These are phyloP conservation scores for Pichia deserticola DNA, from an alignment of 805 yeast species.

Conservation along the genomic window DNA sequence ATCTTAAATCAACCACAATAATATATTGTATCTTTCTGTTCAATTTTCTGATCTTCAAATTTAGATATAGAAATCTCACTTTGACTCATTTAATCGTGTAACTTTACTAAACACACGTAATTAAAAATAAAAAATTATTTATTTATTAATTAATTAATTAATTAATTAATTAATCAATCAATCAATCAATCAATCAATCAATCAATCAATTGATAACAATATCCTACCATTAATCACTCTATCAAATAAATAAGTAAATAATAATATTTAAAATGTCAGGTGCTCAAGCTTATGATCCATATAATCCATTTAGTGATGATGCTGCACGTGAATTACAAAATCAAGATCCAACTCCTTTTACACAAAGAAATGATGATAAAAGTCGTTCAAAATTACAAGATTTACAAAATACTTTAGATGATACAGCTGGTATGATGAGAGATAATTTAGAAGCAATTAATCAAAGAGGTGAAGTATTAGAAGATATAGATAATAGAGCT, in stretches of 20 bases:
- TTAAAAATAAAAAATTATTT: too few relatives aligned
- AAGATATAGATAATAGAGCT: slow-evolving; percentile 86
- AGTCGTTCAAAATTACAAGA: slow-evolving; percentile 22
- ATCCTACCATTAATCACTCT: neutral
- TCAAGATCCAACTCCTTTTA: slow-evolving; percentile 8
- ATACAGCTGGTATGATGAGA: slow-evolving; percentile 95
- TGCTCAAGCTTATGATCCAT: slow-evolving; percentile 29
- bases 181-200: too few relatives aligned
- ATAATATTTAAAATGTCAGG: slow-evolving; percentile 19
- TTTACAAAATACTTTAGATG: slow-evolving; percentile 34
- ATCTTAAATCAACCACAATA: too few relatives aligned
- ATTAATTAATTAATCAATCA: too few relatives aligned
- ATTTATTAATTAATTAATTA: too few relatives aligned
- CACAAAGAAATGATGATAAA: slow-evolving; percentile 2
- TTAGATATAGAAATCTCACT: too few relatives aligned
- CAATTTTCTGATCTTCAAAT: too few relatives aligned
- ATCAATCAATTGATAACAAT: too few relatives aligned
- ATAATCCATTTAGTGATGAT: slow-evolving; percentile 28
- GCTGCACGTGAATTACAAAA: slow-evolving; percentile 22
- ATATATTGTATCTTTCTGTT: too few relatives aligned
- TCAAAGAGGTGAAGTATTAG: slow-evolving; percentile 89
- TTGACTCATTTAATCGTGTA: too few relatives aligned
- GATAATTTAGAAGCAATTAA: slow-evolving; percentile 94
- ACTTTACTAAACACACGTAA: too few relatives aligned
- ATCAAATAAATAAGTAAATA: neutral